Conservation (phyloP, 345 rosid species). For the Acer yangbiense region DNA sequence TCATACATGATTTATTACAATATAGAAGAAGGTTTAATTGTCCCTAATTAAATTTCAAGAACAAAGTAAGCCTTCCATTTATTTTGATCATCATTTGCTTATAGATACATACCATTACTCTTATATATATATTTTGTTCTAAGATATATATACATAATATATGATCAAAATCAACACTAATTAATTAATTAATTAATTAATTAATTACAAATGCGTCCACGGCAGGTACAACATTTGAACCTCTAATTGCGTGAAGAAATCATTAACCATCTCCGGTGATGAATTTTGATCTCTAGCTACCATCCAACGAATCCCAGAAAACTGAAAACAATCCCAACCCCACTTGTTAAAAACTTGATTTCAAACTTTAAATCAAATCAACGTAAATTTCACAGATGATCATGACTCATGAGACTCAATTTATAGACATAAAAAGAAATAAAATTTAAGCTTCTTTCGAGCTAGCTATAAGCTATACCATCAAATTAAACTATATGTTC, state of each 20-base stretch:
- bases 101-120: neutral
- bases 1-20: too few species aligned
- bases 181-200: neutral
- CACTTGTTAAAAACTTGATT: neutral
- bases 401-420: too few species aligned
- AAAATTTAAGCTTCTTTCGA: too few species aligned
- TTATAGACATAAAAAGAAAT: too few species aligned
- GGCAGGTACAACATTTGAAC: slow-evolving; percentile 12
- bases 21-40: too few species aligned
- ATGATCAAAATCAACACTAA: neutral
- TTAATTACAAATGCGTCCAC: slow-evolving; percentile 17
- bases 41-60: too few species aligned
- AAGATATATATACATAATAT: neutral
- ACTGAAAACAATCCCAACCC: slow-evolving; percentile 34
- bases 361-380: too few species aligned
- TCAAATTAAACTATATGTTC: too few species aligned
- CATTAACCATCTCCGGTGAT: neutral
- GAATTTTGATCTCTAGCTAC: slow-evolving; percentile 23
- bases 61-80: neutral
- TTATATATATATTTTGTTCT: neutral
- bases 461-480: too few species aligned
- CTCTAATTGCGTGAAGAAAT: slow-evolving; percentile 17
- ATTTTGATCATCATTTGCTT: neutral
- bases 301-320: slow-evolving; percentile 66
- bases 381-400: too few species aligned